A percentile compares a stretch with the other conserved stretches of the same genome.
phyloP scores from a whole-genome alignment of 805 yeast genomes.

The Candida silvatica region DNA sequence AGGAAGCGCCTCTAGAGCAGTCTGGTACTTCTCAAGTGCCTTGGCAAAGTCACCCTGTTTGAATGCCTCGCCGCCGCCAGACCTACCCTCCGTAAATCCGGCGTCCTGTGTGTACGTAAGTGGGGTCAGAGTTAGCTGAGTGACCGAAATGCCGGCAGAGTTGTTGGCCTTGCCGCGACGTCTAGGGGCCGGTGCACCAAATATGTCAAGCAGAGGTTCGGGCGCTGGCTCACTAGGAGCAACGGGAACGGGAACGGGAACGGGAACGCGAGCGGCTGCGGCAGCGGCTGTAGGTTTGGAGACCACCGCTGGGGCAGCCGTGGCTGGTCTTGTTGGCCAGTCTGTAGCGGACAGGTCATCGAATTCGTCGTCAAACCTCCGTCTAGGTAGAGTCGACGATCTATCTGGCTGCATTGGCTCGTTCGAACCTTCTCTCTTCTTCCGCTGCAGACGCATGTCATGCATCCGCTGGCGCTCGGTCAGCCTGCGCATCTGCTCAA shows the following conservation, averaged over 20 bases:
- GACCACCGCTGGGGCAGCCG: conserved; percentile 4
- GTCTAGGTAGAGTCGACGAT: too few species aligned
- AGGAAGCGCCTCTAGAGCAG: conserved; percentile 45
- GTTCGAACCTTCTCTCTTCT: too few species aligned
- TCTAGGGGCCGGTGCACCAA: conserved; percentile 15
- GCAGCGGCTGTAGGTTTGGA: not conserved
- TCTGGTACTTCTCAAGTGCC: conserved; percentile 55
- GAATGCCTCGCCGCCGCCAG: conserved; percentile 34
- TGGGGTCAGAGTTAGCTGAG: not conserved
- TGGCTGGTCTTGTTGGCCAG: too few species aligned
- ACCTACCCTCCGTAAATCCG: not conserved
- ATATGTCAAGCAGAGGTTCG: conserved; percentile 1
- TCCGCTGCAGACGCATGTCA: too few species aligned
- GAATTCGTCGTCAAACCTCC: too few species aligned
- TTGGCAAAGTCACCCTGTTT: conserved; percentile 73
- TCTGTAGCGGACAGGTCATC: too few species aligned
- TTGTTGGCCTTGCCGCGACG: not conserved
- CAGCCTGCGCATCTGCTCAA: conserved; percentile 6
- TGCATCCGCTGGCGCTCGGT: conserved; percentile 11
- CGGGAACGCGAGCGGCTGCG: not conserved
- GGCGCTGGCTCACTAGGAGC: not conserved
- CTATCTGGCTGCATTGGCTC: not conserved
- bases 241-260: not conserved
- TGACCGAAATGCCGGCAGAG: not conserved
- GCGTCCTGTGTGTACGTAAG: not conserved